These are phyloP conservation scores for Eragrostis tef DNA, from an alignment of 202 grass and related monocot genomes.

Conservation along the genomic window DNA sequence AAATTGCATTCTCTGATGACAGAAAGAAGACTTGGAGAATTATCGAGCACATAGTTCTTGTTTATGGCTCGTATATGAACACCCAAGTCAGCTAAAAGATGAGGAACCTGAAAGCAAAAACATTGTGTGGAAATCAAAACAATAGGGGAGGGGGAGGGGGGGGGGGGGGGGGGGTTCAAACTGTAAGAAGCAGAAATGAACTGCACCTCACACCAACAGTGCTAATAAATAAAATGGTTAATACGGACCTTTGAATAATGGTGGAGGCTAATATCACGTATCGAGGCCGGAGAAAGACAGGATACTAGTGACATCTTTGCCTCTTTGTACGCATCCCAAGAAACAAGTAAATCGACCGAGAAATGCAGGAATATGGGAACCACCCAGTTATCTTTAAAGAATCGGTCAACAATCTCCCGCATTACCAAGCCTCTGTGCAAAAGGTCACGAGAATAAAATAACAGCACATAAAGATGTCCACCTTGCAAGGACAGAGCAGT, in stretches of 20 bases:
- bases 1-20: constrained; percentile 69
- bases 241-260: constrained; percentile 61
- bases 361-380: constrained; percentile 73
- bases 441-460: constrained; percentile 62
- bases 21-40: constrained; percentile 58
- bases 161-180: no score
- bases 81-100: constrained; percentile 60
- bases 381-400: constrained; percentile 79
- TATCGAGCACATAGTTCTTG: constrained; percentile 65
- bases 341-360: constrained; percentile 64
- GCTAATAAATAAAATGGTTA: background rate
- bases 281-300: constrained; percentile 60
- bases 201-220: background rate
- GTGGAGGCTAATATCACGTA: constrained; percentile 57
- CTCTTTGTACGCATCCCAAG: constrained; percentile 77
- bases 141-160: no score
- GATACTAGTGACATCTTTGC: constrained; percentile 59
- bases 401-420: constrained; percentile 67
- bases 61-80: constrained; percentile 52
- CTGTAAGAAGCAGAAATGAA: background rate
- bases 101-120: constrained; percentile 51
- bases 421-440: constrained; percentile 60
- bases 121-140: background rate
- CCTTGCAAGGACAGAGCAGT: constrained; percentile 63
- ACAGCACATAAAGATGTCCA: constrained; percentile 55